Evolutionary conservation across 176 grass and related monocot genomes (phyloP), one percentile per base, ranked within the genome.

Genomic region (Oryza glumipatula): DNA sequence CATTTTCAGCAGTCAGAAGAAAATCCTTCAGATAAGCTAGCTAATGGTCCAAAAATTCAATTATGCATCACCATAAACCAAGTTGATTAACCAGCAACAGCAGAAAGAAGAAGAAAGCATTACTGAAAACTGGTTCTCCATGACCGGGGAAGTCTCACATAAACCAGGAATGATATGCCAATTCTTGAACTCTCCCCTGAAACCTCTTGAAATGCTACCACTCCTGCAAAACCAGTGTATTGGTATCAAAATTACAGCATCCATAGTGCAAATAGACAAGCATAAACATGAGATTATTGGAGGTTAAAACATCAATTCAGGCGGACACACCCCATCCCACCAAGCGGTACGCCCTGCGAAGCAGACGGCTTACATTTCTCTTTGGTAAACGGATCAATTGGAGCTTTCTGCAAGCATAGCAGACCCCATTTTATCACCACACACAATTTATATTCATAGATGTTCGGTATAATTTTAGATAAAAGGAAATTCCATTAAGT

Each of bases 61-160:
- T 52, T 17, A 15, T 22, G 48, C 21, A 80, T 68, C 36, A 86
- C 39, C 12, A 58, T 63, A 63, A 78, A 68, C 39, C 38, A 9
- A 80, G 48, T 73, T 36, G 1, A 28, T 32, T 73, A 83, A 26
- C 26, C 48, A 46, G 32, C 11, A 64, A 51, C 30, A 54, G 32
- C 22, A 54, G 39, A 76, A 70, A 63, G 63, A 84, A 77, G 84
- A 79, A 67, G 19, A 22, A 76, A 98, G 82, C 72, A 81, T 94
- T 99, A 99, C 96, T 71, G 96, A 99, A 74, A 99, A 99, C 74
- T 99, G 96, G 91, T 99, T 99, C 83, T 94, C 91, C 96, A 99
- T 96, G 74, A 99, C 96, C 2, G 93, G 94, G 3, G 96, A 94
- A 30, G 74, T 92, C 86, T 99, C 91, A 36, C 96, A 99, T 11